Base-by-base conservation (phyloP, 2,329 filamentous ascomycete species). In the Gaeumannomyces tritici region DNA sequence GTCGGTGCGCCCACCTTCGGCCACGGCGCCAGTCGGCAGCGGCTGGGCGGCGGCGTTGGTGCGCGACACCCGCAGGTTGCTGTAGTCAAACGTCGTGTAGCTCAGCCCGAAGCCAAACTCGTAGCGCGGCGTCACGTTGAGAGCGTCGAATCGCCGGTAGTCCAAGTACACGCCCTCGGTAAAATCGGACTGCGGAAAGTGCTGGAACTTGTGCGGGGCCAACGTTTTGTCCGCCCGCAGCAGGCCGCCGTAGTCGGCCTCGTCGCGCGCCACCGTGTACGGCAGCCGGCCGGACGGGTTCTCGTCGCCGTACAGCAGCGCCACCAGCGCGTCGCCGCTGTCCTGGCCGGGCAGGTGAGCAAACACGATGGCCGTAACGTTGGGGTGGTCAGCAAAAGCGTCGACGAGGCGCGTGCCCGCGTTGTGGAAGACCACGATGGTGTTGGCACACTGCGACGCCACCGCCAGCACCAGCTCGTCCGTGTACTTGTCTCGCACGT, bases 71-170 rank as follows among this genome's bases (percentile, higher is more conserved):
- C 77, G 72, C 27, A 92, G 74, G 69, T 87, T 75, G 2, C 86
- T 84, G 75, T 89, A 90, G 61, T 81, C 74, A 70, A 93, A 91
- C 1, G 81, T 89, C 1, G 89, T 90, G 79, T 92, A 93, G 0
- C 85, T 89, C 8, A 93, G 78, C 63, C 90, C 90, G 67, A 82
- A 89, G 7, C 90, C 90, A 67, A 93, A 93, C 69, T 91, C 89
- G 72, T 86, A 93, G 64, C 89, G 83, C 0, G 89, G 89, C 11
- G 82, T 83, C 62, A 84, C 81, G 64, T 82, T 74, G n/a, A 72
- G 72, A 66, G 80, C 78, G 73, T 93, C 89, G 60, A 93, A 89
- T 62, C 84, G 80, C 31, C 87, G 81, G 75, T 90, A 89, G 73
- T 93, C 90, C 68, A 93, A 90, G 73, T 91, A 90, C 58, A 88